Evolutionary conservation across 352 stramenopile genomes (phyloP), one percentile per base, ranked within the genome.

Genomic region (Hyaloperonospora brassicae): DNA sequence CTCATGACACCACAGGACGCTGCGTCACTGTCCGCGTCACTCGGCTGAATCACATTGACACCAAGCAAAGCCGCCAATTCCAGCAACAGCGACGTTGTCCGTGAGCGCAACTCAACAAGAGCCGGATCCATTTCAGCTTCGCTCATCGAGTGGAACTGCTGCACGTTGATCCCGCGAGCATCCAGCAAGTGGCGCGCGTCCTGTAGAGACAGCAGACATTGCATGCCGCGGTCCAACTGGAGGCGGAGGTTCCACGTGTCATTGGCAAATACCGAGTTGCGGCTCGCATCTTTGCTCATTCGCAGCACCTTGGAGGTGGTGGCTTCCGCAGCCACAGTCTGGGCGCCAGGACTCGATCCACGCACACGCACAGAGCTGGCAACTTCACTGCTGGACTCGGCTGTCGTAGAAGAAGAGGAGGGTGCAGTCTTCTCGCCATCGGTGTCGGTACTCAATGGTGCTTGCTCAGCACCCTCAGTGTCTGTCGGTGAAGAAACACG

Each of bases 91-190:
- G 63, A 70, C 3, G 81, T 88, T 10, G 84, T 93, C 23, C 74
- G 72, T 13, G 62, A 65, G 31, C 84, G 84, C 47, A 93, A 54
- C 45, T 86, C 68, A 1, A 76, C 66, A 1, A 93, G 72, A 31
- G 81, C 70, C 1, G 79, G 75, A 43, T 91, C 84, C 56, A 93
- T 89, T 41, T 84, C 70, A 30, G 66, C 39, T 10, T 72, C 66
- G 57, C 84, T 70, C 69, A 93, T 79, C 27, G 79, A 84, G 55
- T 93, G 84, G 57, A 93, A 93, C 47, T 90, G 76, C 62, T 90
- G 80, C 24, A 92, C 84, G 44, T 92, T 90, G 31, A 93, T 80
- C 21, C 80, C 76, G 21, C 84, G 80, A 7, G 84, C 84, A 45
- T 93, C 84, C 23, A 93, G 58, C 34, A 93, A 59, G 43, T 92